A percentile compares a stretch with the other conserved stretches of the same genome.
Evolutionary conservation across 441 rosid genomes (phyloP).

Genomic region (Kokia cookei): DNA sequence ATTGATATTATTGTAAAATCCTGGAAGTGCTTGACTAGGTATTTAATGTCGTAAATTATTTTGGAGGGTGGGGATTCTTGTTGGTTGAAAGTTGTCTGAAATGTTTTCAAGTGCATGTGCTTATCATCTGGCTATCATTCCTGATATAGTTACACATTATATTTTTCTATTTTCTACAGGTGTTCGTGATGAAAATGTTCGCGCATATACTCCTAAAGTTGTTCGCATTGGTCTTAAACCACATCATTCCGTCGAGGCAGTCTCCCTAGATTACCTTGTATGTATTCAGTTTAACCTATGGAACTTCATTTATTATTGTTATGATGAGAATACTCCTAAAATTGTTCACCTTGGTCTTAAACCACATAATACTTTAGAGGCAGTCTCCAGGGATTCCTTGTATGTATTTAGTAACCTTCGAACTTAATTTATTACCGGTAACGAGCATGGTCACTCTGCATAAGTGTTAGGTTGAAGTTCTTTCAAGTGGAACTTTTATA

Average conservation of each 20-base stretch:
- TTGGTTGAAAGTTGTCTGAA: neutral
- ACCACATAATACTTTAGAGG: constrained; percentile 73
- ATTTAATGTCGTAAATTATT: neutral
- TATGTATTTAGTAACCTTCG: constrained; percentile 32
- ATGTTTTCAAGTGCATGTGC: neutral
- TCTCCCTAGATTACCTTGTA: constrained; percentile 91
- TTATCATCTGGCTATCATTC: neutral
- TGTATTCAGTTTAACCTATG: constrained; percentile 20
- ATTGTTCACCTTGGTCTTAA: constrained; percentile 92
- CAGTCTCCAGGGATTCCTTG: constrained; percentile 85
- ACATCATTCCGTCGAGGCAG: constrained; percentile 79
- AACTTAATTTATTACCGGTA: neutral
- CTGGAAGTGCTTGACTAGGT: neutral
- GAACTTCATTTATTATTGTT: neutral
- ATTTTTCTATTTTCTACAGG: constrained; percentile 37
- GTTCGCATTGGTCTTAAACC: constrained; percentile 96
- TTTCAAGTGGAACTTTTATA: neutral
- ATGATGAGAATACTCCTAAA: constrained; percentile 55
- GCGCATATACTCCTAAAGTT: constrained; percentile 71
- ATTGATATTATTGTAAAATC: constrained; percentile 2
- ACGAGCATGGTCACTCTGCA: neutral
- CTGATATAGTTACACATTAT: neutral
- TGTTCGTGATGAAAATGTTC: constrained; percentile 74
- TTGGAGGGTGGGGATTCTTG: neutral
- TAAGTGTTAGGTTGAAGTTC: neutral